Conservation (phyloP, 2,329 filamentous ascomycete species). For the Pseudocercospora musae region DNA sequence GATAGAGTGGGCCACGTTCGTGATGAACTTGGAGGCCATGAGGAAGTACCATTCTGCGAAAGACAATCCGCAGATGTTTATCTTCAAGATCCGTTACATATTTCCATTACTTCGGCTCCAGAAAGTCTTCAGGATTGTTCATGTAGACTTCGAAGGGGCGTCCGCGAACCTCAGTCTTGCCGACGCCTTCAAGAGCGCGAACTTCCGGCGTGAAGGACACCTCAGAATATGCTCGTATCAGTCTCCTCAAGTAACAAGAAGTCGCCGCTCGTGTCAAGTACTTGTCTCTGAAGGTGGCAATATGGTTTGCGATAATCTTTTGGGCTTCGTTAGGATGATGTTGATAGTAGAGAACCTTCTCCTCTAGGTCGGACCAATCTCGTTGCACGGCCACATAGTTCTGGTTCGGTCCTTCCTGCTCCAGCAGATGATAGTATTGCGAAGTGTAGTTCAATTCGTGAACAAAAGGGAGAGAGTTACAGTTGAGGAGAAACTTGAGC, state of each 20-base stretch:
- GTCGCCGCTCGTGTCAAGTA: conserved; percentile 32
- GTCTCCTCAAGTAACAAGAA: conserved; percentile 32
- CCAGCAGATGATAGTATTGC: conserved; percentile 29
- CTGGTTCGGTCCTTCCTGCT: conserved; percentile 24
- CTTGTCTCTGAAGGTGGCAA: conserved; percentile 27
- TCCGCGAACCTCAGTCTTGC: not conserved
- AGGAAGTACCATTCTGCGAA: too few relatives aligned
- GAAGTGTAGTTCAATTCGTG: conserved; percentile 29
- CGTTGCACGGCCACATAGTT: conserved; percentile 29
- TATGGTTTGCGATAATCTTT: conserved; percentile 27
- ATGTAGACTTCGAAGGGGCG: not conserved
- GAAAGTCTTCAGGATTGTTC: not conserved
- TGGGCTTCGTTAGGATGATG: conserved; percentile 24
- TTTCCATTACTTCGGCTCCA: not conserved
- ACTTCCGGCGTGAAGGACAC: conserved; percentile 28
- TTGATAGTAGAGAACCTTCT: conserved; percentile 27
- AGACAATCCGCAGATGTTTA: too few relatives aligned
- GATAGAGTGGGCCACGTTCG: too few relatives aligned
- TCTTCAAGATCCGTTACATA: not conserved
- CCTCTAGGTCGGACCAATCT: conserved; percentile 30
- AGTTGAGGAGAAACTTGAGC: conserved; percentile 32
- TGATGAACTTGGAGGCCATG: too few relatives aligned
- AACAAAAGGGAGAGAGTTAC: conserved; percentile 28
- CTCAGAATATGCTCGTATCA: conserved; percentile 27
- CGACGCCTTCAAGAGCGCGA: not conserved